Conservation (phyloP, 2,329 filamentous ascomycete species). For the Fusarium concolor region DNA sequence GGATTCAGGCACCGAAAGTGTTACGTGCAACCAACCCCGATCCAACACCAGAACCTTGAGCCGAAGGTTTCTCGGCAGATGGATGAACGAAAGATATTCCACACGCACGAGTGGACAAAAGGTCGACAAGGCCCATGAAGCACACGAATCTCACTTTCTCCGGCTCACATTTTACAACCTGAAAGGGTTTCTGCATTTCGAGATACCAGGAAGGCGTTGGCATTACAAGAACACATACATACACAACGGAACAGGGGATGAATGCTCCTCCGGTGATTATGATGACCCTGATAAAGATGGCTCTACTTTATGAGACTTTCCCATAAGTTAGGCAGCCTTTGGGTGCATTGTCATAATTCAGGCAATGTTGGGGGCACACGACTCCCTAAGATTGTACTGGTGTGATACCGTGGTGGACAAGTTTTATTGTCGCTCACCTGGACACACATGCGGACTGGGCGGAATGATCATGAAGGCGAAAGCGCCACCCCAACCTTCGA, state of each 20-base stretch:
- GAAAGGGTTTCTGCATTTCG: conserved; percentile 49
- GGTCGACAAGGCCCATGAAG: conserved; percentile 48
- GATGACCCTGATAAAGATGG: background rate
- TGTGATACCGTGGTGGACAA: background rate
- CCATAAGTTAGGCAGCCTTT: background rate
- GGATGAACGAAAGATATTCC: conserved; percentile 27
- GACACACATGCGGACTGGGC: conserved; percentile 23
- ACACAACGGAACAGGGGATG: conserved; percentile 37
- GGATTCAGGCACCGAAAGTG: conserved; percentile 67
- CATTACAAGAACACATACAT: conserved; percentile 40
- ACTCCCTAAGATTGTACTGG: background rate
- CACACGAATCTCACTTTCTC: conserved; percentile 48
- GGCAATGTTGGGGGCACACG: background rate
- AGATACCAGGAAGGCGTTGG: conserved; percentile 56
- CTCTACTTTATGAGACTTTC: background rate
- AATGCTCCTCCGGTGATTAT: conserved; percentile 8
- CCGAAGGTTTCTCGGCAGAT: conserved; percentile 3
- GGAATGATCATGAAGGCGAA: conserved; percentile 38
- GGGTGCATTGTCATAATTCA: no score
- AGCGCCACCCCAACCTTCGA: conserved; percentile 35
- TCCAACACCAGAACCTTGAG: conserved; percentile 50
- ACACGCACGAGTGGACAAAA: conserved; percentile 37
- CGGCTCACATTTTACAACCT: conserved; percentile 36
- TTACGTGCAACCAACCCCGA: conserved; percentile 74
- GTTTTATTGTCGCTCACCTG: background rate